Base-by-base conservation (phyloP, 805 yeast species). In the Candida parachauliodes region DNA sequence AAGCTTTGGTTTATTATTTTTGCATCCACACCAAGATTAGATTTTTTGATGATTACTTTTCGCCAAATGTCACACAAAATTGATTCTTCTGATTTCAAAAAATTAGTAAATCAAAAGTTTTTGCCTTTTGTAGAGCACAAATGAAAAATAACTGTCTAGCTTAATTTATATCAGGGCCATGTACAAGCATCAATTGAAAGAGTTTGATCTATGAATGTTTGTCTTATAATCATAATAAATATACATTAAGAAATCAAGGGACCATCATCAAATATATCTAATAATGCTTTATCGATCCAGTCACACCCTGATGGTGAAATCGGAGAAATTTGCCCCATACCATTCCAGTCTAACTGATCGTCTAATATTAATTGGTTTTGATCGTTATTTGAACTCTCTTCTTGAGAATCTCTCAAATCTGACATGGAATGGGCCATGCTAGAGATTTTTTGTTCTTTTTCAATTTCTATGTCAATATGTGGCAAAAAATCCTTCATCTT, bases 261-360 rank as follows among this genome's bases (percentile, higher is more conserved):
- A 22, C 37, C 25, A n/a, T 36, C 39, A 28, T 45, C 47, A 39
- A 45, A 45, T 27, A 38, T 39, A 30, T 46, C 49, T 16, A 42
- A 32, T 16, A 46, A 24, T 11, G 48, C 49, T 38, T 72, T 74
- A 48, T 74, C 80, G 32, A 74, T 72, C 79, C 79, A 74, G 45
- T 74, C 76, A 58, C 80, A 74, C 0, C 80, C 80, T 2, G 79
- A 73, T 30, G 74, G 79, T 5, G 72, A 54, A 5, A 42, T 37
- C 4, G 48, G 47, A 10, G 45, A 39, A 14, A 34, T n/a, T 25
- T 32, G 45, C n/a, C 35, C 43, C 38, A 36, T 29, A 27, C 24
- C 27, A 24, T 28, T 30, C 28, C 39, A 38, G 36, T 40, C 47
- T 26, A 42, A 17, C 24, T 37, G 37, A 34, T 36, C 43, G 11